These are phyloP conservation scores for Arabidopsis hybrid DNA, from an alignment of 441 rosid species.

Conservation along the genomic window DNA sequence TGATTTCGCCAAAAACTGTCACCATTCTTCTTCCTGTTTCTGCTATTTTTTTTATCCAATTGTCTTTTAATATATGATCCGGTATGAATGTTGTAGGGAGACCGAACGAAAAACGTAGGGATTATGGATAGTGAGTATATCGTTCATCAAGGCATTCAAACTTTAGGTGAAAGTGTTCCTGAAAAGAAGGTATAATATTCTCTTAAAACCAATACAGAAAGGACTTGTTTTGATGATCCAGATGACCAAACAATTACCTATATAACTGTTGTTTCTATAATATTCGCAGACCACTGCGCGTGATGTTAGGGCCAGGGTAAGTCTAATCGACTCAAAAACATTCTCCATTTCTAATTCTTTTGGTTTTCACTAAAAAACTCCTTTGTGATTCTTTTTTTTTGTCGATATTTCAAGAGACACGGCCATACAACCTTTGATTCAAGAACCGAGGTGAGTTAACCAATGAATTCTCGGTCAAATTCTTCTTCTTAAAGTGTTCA, in stretches of 20 bases:
- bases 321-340: neutral
- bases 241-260: neutral
- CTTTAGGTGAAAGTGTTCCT: conserved; percentile 73
- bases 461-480: neutral
- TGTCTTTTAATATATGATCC: neutral
- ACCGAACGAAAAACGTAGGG: conserved; percentile 88
- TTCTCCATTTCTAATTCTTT: neutral
- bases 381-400: neutral
- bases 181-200: conserved; percentile 55
- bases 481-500: neutral
- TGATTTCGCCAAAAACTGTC: neutral
- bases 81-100: conserved; percentile 62
- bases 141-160: conserved; percentile 86
- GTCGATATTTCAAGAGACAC: conserved; percentile 28
- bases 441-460: conserved; percentile 40
- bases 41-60: neutral
- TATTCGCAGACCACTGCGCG: conserved; percentile 11
- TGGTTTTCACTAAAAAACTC: neutral
- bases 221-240: neutral
- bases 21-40: neutral
- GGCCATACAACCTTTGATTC: conserved; percentile 44
- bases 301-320: conserved; percentile 34
- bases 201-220: neutral
- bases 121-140: conserved; percentile 84
- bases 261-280: neutral